A percentile compares a stretch with the other conserved stretches of the same genome.
phyloP scores from a whole-genome alignment of 2,329 filamentous ascomycete species.

The Diaporthe amygdali region DNA sequence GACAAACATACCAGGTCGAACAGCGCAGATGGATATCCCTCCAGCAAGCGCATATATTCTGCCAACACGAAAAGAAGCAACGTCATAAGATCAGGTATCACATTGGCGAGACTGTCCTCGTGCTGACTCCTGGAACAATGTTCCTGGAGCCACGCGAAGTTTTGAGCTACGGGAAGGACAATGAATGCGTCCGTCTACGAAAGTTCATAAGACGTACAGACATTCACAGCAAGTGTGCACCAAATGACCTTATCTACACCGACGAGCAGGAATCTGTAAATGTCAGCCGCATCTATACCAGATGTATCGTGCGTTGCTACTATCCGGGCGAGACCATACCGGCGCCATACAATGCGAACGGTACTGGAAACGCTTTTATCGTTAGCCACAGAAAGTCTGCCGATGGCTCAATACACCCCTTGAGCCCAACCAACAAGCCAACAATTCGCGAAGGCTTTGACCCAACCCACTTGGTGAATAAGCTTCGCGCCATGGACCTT shows the following conservation, averaged over 20 bases:
- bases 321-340: slow-evolving; percentile 50
- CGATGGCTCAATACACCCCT: slow-evolving; percentile 23
- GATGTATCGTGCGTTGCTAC: slow-evolving; percentile 67
- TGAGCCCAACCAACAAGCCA: background rate
- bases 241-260: slow-evolving; percentile 67
- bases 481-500: slow-evolving; percentile 69
- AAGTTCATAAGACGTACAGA: slow-evolving; percentile 54
- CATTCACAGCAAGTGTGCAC: slow-evolving; percentile 42
- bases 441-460: slow-evolving; percentile 58
- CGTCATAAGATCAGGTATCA: slow-evolving; percentile 38
- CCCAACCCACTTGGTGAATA: slow-evolving; percentile 39
- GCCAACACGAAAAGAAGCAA: slow-evolving; percentile 43
- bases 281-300: slow-evolving; percentile 50
- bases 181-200: slow-evolving; percentile 50
- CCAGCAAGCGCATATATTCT: slow-evolving; percentile 57
- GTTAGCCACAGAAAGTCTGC: slow-evolving; percentile 51
- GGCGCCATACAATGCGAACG: slow-evolving; percentile 68
- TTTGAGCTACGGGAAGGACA: slow-evolving; percentile 37
- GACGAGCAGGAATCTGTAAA: slow-evolving; percentile 46
- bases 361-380: slow-evolving; percentile 71
- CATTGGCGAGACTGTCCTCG: slow-evolving; percentile 66
- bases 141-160: slow-evolving; percentile 68
- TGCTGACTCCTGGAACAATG: slow-evolving; percentile 36
- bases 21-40: slow-evolving; percentile 69
- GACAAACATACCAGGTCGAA: slow-evolving; percentile 69